Evolutionary conservation across 805 yeast genomes (phyloP).

Genomic region (Diddensiella santjacobensis): DNA sequence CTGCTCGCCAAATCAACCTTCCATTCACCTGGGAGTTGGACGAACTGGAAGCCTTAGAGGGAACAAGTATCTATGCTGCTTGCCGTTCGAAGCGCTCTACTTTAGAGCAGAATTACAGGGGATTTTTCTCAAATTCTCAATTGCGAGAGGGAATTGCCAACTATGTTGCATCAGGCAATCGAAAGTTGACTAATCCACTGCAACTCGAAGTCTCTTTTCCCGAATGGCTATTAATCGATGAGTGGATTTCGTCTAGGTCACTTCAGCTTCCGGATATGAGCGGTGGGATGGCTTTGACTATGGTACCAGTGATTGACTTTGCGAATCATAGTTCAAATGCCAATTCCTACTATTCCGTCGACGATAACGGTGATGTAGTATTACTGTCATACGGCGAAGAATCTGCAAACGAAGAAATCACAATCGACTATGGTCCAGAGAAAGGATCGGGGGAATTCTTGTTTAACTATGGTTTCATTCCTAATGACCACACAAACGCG

Average conservation of each 20-base stretch:
- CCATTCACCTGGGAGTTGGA: slow-evolving; percentile 30
- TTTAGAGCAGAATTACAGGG: slow-evolving; percentile 23
- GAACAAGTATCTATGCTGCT: slow-evolving; percentile 29
- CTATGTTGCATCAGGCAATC: slow-evolving; percentile 13
- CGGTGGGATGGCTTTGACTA: slow-evolving; percentile 34
- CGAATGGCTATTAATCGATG: slow-evolving; percentile 34
- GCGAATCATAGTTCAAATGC: slow-evolving; percentile 42
- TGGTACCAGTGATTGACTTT: slow-evolving; percentile 54
- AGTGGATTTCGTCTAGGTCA: slow-evolving; percentile 36
- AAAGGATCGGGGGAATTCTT: slow-evolving; percentile 36
- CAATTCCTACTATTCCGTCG: slow-evolving; percentile 38
- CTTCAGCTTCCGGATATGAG: slow-evolving; percentile 28
- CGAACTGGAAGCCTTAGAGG: slow-evolving; percentile 23
- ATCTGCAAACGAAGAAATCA: slow-evolving; percentile 28
- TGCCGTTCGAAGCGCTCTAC: slow-evolving; percentile 22
- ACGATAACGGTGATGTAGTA: not conserved
- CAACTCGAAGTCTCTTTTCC: slow-evolving; percentile 1
- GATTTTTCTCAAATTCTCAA: slow-evolving; percentile 16
- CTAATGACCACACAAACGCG: slow-evolving; percentile 21
- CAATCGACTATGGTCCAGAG: slow-evolving; percentile 36
- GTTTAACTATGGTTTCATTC: slow-evolving; percentile 40
- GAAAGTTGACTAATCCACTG: not conserved
- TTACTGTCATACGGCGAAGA: slow-evolving; percentile 1
- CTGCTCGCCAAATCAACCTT: slow-evolving; percentile 25
- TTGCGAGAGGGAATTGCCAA: slow-evolving; percentile 13